Evolutionary conservation across 2,329 filamentous ascomycete genomes (phyloP), one percentile per base, ranked within the genome.

Genomic region (Hypoxylon sp.): DNA sequence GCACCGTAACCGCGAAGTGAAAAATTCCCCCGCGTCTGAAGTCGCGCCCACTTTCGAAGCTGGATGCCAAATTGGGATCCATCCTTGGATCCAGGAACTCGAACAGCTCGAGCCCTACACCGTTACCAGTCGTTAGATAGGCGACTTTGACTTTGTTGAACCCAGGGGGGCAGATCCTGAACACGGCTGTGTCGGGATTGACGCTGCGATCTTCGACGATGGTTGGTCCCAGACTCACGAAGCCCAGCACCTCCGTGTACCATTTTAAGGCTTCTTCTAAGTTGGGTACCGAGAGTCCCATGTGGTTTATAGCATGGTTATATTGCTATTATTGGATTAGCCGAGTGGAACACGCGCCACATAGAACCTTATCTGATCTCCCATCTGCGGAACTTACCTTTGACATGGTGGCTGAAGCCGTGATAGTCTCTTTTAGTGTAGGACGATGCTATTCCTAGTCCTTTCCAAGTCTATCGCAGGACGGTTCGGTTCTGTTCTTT

Each of bases 211-310:
- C 26, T 13, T 31, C 46, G 22, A 31, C 14, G 46, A 50, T 50
- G 24, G 14, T 31, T 50, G 46, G 46, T 26, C 46, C 46, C 26
- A 50, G 46, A 50, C 46, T 50, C 22, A 31, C 46, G 46, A 26
- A 50, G 14, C 22, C 46, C 24, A 50, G 13, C 11, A 26, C 46
- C 26, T 29, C 46, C 17, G 26, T 31, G 5, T 50, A 50, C 26
- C 22, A 31, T n/a, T 31, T 26, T 9, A 50, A 14, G 14, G 26
- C 46, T 50, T 31, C 46, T 24, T 50, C 46, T 5, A 50, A 9
- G 24, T 50, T 26, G 5, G 46, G 46, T 50, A 50, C 22, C 46
- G 46, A 50, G 13, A 50, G 22, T 24, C 39, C 39, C 39, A 44
- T 44, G 39, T 44, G 39, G 39, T 44, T 44, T 44, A 44, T 44